Evolutionary conservation across 164 flowering plant species (phyloP).

Genomic region (Taxillus chinensis): DNA sequence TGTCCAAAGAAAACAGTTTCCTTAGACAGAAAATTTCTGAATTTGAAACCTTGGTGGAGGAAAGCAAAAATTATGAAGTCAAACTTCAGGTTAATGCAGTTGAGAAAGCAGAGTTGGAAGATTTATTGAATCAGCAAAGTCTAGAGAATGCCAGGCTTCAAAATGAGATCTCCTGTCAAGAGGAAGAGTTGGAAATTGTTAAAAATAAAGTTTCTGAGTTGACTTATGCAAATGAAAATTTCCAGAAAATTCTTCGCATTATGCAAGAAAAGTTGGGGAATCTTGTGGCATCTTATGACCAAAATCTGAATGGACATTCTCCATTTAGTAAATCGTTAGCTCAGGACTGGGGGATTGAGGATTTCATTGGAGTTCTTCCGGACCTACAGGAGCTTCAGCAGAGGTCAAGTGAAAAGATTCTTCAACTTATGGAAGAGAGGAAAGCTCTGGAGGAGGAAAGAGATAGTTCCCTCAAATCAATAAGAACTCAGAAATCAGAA

Average conservation of each 20-base stretch:
- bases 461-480: slow-evolving; percentile 27
- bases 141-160: slow-evolving; percentile 30
- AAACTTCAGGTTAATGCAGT: slow-evolving; percentile 38
- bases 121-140: slow-evolving; percentile 30
- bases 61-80: slow-evolving; percentile 30
- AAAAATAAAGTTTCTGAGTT: slow-evolving; percentile 28
- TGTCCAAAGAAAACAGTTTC: slow-evolving; percentile 37
- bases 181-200: slow-evolving; percentile 35
- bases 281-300: slow-evolving; percentile 26
- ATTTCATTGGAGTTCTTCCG: slow-evolving; percentile 19
- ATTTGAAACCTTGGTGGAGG: slow-evolving; percentile 31
- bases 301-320: slow-evolving; percentile 15
- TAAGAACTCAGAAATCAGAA: slow-evolving; percentile 31
- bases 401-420: slow-evolving; percentile 25
- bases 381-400: slow-evolving; percentile 46
- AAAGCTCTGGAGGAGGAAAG: slow-evolving; percentile 31
- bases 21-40: slow-evolving; percentile 46
- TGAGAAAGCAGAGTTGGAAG: slow-evolving; percentile 39
- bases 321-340: slow-evolving; percentile 10
- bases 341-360: slow-evolving; percentile 20
- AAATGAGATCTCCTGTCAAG: slow-evolving; percentile 31
- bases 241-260: slow-evolving; percentile 31
- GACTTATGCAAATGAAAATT: slow-evolving; percentile 25
- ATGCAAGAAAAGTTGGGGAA: slow-evolving; percentile 35
- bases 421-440: slow-evolving; percentile 38